Conservation (phyloP, 2,329 filamentous ascomycete genomes). For the Penicillium sp. region DNA sequence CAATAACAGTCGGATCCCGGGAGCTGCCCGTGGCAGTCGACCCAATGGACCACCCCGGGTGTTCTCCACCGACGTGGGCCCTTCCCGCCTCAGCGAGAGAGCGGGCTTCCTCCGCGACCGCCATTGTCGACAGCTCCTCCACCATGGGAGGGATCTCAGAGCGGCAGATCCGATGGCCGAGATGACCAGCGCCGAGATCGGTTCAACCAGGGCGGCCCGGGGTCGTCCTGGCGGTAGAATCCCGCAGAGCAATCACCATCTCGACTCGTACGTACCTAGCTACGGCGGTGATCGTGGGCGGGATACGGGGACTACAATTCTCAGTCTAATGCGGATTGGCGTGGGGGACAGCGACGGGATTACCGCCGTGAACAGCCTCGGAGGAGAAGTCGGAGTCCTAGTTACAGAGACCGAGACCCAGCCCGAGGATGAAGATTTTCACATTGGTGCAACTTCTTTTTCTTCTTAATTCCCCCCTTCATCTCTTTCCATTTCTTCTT, state of each 20-base stretch:
- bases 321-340: conserved; percentile 30
- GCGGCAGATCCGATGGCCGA: conserved; percentile 33
- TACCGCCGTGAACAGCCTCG: conserved; percentile 35
- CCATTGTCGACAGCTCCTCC: conserved; percentile 36
- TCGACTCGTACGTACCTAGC: conserved; percentile 45
- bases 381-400: conserved; percentile 43
- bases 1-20: conserved; percentile 38
- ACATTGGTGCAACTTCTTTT: background rate
- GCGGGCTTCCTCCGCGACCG: conserved; percentile 44
- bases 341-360: conserved; percentile 32
- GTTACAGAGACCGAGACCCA: conserved; percentile 35
- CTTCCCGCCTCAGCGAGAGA: conserved; percentile 36
- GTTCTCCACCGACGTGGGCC: conserved; percentile 33
- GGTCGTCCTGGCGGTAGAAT: conserved; percentile 29
- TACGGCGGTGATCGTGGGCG: conserved; percentile 36
- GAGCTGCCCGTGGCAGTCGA: conserved; percentile 37
- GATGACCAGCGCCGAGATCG: conserved; percentile 39
- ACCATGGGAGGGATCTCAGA: conserved; percentile 32
- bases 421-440: conserved; percentile 27
- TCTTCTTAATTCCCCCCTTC: conserved; percentile 5
- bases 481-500: background rate
- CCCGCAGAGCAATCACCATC: conserved; percentile 24
- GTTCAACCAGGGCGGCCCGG: conserved; percentile 25
- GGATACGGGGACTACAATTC: conserved; percentile 27
- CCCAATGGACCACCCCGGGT: conserved; percentile 33